Conservation (phyloP, 2,329 filamentous ascomycete genomes). For the Cryphonectria carpinicola region DNA sequence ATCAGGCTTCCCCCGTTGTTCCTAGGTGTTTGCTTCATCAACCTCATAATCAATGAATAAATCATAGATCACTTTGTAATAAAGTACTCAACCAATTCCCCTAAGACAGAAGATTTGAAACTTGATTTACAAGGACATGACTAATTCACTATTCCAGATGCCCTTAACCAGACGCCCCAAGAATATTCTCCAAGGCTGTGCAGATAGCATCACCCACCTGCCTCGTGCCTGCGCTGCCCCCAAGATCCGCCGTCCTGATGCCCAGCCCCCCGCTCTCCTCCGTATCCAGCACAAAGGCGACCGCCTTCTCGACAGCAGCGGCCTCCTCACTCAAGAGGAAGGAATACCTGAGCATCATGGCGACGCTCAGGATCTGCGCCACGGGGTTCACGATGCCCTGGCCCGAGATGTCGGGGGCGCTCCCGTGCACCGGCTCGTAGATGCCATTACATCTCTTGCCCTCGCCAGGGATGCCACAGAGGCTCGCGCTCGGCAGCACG, state of each 20-base stretch:
- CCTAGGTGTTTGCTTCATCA: too few relatives aligned
- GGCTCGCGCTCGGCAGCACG: constrained; percentile 22
- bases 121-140: too few relatives aligned
- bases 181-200: constrained; percentile 1
- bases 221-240: constrained; percentile 30
- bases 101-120: too few relatives aligned
- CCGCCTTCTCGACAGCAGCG: constrained; percentile 65
- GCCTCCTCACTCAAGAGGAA: constrained; percentile 65
- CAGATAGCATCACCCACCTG: constrained; percentile 31
- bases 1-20: too few relatives aligned
- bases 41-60: too few relatives aligned
- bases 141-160: too few relatives aligned
- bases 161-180: neutral
- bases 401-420: constrained; percentile 73
- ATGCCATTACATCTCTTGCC: constrained; percentile 15
- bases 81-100: too few relatives aligned
- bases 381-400: constrained; percentile 74
- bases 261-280: constrained; percentile 44
- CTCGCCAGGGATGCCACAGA: constrained; percentile 18
- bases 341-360: constrained; percentile 78
- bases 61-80: too few relatives aligned
- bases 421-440: constrained; percentile 34
- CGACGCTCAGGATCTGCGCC: constrained; percentile 70
- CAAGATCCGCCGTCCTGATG: constrained; percentile 45
- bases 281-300: constrained; percentile 65